Evolutionary conservation across 2,329 filamentous ascomycete species (phyloP).

Genomic region (Colletotrichum sp.): DNA sequence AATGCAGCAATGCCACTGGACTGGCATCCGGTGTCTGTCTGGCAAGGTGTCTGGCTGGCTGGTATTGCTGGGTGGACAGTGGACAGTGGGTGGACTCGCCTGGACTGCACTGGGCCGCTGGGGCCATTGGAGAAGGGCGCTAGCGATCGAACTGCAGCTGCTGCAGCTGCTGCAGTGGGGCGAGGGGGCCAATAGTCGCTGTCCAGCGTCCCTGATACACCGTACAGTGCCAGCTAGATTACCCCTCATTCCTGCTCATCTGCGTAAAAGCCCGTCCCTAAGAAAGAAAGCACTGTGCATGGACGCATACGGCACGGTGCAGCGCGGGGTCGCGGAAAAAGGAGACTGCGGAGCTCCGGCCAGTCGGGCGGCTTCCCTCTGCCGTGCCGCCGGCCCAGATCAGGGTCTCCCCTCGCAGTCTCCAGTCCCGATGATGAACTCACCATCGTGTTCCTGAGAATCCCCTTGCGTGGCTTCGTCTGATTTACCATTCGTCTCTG

Average conservation of each 20-base stretch:
- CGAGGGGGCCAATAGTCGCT: background rate
- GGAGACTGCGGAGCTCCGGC: slow-evolving; percentile 1
- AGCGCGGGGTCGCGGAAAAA: slow-evolving; percentile 19
- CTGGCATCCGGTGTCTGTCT: background rate
- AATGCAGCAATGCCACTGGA: background rate
- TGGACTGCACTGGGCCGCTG: background rate
- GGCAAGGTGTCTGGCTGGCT: background rate
- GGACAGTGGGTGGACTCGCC: background rate
- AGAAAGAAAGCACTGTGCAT: accelerated
- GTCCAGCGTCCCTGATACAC: background rate
- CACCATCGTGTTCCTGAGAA: background rate
- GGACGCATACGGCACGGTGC: background rate
- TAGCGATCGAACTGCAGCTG: background rate
- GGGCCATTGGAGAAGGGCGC: background rate
- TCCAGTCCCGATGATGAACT: background rate
- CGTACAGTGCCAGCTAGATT: slow-evolving; percentile 9
- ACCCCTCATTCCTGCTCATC: slow-evolving; percentile 9
- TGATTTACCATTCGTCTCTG: background rate
- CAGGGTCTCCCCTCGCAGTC: slow-evolving; percentile 4
- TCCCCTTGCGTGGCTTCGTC: background rate
- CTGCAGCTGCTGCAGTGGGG: background rate
- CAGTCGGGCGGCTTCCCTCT: slow-evolving; percentile 3
- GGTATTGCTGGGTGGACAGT: background rate
- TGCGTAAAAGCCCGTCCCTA: background rate
- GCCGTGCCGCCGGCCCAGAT: background rate